Base-by-base conservation (phyloP, 257 asterid species). In the Verbascum thapsus region DNA sequence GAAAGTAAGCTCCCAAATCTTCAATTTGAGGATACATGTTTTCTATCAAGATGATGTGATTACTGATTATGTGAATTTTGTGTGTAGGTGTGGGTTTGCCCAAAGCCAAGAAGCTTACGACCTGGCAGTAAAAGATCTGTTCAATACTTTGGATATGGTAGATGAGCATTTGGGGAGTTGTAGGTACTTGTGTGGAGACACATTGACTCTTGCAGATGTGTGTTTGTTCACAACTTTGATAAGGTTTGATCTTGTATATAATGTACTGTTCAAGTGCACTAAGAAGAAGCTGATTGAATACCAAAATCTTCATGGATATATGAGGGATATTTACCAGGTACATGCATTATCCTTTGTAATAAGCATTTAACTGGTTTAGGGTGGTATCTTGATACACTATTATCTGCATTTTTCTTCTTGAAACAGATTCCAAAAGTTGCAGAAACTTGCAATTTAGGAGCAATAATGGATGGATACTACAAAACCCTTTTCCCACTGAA, bases 81-180 rank as follows among this genome's bases (percentile, higher is more conserved):
- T 7, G 15, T 64, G 72, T 58, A 89, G 99, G 80, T 92, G 99
- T 48, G 99, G 99, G 50, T 94, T 94, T 71, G 99, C 99, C 3
- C 95, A 94, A 71, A 90, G 88, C 68, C 99, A 94, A 64, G 96
- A 81, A 67, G 97, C 97, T 0, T 94, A 94, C 45, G 86, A 94
- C 23, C 50, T 4, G 0, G 91, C 97, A 0, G 95, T 79, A 8
- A 77, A 67, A 0, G 91, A 82, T 58, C 38, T 94, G 82, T 94
- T 94, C 37, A 35, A 60, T 10, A 70, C 94, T 8, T 57, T 90
- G 56, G 96, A 87, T 40, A 73, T 45, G 85, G 65, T 87, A 35
- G 92, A 94, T 59, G 85, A 84, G 69, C 95, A 94, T 68, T 78
- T 92, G 72, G 77, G 80, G 42, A 58, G 72, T 0, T 52, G 40